A percentile compares a stretch with the other conserved stretches of the same genome.
Conservation (phyloP, 495 filamentous ascomycete genomes). For the Cudoniella acicularis region DNA sequence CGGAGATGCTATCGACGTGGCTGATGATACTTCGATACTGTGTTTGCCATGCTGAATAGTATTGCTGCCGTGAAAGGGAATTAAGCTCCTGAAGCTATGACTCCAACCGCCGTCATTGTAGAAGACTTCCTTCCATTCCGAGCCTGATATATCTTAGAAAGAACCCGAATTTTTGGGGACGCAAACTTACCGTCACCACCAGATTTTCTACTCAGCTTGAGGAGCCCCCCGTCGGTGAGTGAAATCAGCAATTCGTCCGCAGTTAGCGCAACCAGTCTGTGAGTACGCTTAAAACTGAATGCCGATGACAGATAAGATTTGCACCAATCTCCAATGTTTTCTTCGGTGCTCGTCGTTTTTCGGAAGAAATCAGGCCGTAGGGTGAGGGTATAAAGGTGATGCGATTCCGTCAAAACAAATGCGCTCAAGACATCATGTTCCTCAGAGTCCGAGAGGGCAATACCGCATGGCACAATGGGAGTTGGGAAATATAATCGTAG, state of each 20-base stretch:
- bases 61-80: slow-evolving; percentile 64
- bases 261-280: slow-evolving; percentile 72
- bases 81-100: slow-evolving; percentile 63
- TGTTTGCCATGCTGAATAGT: slow-evolving; percentile 61
- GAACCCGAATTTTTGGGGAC: slow-evolving; percentile 5
- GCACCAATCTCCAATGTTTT: slow-evolving; percentile 70
- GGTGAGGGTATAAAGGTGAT: slow-evolving; percentile 75
- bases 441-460: slow-evolving; percentile 75
- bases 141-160: slow-evolving; percentile 36
- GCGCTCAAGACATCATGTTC: slow-evolving; percentile 75
- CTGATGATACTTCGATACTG: slow-evolving; percentile 61
- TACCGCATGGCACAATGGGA: slow-evolving; percentile 64
- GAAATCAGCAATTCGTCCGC: slow-evolving; percentile 72
- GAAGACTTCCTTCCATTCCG: slow-evolving; percentile 70
- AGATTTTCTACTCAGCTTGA: slow-evolving; percentile 64
- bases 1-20: slow-evolving; percentile 60
- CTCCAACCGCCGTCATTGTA: slow-evolving; percentile 79
- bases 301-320: slow-evolving; percentile 66
- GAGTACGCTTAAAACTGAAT: slow-evolving; percentile 73
- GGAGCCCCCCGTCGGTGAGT: slow-evolving; percentile 75
- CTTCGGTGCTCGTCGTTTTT: slow-evolving; percentile 60
- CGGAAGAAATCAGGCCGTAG: slow-evolving; percentile 79
- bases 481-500: slow-evolving; percentile 73
- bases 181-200: slow-evolving; percentile 61
- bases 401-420: slow-evolving; percentile 73